Percentiles rank a stretch among this genome's conserved stretches.
Evolutionary conservation across 2,329 filamentous ascomycete genomes (phyloP).

Genomic region (Phyllosticta citriasiana): DNA sequence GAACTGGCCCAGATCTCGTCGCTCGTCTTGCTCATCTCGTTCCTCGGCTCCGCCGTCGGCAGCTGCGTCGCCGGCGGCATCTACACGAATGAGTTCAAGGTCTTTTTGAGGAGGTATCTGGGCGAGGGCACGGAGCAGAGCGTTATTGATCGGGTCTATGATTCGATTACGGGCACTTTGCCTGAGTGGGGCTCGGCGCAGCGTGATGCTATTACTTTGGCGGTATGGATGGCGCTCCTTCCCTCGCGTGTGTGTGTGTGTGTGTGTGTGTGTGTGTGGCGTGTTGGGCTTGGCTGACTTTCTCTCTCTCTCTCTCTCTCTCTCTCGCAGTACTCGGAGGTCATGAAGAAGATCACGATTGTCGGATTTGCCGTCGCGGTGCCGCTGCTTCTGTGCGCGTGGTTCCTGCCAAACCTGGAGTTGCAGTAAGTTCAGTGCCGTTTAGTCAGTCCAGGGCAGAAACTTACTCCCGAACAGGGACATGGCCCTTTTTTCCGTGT

Average conservation of each 20-base stretch:
- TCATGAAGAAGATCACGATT: constrained; percentile 2
- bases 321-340: constrained; percentile 1
- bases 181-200: constrained; percentile 34
- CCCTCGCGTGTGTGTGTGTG: not conserved
- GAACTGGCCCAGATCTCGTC: constrained; percentile 41
- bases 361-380: not conserved
- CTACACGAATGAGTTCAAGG: constrained; percentile 38
- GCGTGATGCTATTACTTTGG: constrained; percentile 31
- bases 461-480: not conserved
- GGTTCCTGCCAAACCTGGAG: not conserved
- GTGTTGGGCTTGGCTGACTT: not conserved
- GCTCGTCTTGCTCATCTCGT: constrained; percentile 34
- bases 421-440: not conserved
- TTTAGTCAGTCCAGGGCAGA: not conserved
- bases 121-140: constrained; percentile 21
- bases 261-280: not conserved
- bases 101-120: constrained; percentile 27
- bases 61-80: constrained; percentile 39
- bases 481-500: not conserved
- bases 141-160: constrained; percentile 31
- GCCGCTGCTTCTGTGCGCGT: not conserved
- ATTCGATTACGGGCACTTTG: constrained; percentile 34
- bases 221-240: not conserved
- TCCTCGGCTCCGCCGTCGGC: constrained; percentile 31
- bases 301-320: not conserved